Percentiles rank a stretch among this genome's conserved stretches.
These are phyloP conservation scores for Phaeoacremonium minimum DNA, from an alignment of 2,329 filamentous ascomycete genomes.

Conservation along the genomic window DNA sequence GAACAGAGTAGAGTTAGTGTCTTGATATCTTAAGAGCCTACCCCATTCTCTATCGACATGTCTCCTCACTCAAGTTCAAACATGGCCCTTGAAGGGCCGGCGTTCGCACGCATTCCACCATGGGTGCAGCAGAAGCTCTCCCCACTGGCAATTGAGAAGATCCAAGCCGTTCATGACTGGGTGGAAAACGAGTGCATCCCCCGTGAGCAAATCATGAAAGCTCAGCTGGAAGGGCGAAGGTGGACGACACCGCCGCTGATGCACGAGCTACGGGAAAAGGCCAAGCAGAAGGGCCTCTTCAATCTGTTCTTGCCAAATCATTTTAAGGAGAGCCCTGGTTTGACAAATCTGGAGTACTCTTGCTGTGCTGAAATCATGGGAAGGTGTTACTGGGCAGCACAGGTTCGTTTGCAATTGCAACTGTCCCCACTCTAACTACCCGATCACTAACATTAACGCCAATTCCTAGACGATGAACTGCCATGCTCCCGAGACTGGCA, in stretches of 20 bases:
- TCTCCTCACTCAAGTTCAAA: no score
- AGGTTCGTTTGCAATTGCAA: conserved; percentile 2
- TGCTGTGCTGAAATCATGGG: conserved; percentile 42
- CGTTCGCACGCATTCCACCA: no score
- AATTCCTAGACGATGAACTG: conserved; percentile 33
- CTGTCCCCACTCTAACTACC: not conserved
- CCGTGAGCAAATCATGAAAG: conserved; percentile 34
- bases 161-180: no score
- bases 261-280: conserved; percentile 31
- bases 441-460: not conserved
- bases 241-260: conserved; percentile 35
- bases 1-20: no score
- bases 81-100: no score
- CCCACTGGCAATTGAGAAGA: no score
- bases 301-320: conserved; percentile 34
- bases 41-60: no score
- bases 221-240: conserved; percentile 24
- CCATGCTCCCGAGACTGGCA: conserved; percentile 43
- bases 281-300: conserved; percentile 29
- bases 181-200: conserved; percentile 39
- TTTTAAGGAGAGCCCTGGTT: conserved; percentile 33
- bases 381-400: conserved; percentile 36
- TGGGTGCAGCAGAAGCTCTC: no score
- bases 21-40: no score
- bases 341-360: conserved; percentile 39